These are phyloP conservation scores for Neoboletus subvelutipes DNA, from an alignment of 768 basidiomycete genomes.

Conservation along the genomic window DNA sequence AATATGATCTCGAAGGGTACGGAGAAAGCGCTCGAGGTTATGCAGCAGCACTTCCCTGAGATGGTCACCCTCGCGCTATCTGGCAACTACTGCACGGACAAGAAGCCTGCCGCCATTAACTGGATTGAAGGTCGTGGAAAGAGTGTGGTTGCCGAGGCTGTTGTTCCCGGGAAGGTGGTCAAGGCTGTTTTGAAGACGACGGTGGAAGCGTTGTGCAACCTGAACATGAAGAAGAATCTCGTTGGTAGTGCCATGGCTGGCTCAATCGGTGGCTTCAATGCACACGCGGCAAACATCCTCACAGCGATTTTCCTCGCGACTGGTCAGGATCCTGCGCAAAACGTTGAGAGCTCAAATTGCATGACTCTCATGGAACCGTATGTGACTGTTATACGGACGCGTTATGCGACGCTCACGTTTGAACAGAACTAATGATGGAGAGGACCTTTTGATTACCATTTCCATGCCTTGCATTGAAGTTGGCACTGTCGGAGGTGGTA, in stretches of 20 bases:
- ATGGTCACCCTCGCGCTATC: conserved; percentile 90
- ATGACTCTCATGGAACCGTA: conserved; percentile 99
- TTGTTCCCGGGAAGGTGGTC: conserved; percentile 86
- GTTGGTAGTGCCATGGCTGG: conserved; percentile 98
- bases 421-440: conserved; percentile 75
- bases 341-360: conserved; percentile 97
- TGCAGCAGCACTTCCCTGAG: conserved; percentile 79
- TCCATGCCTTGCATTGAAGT: conserved; percentile 99
- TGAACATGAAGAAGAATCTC: conserved; percentile 97
- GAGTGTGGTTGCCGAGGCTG: conserved; percentile 94
- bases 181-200: conserved; percentile 94
- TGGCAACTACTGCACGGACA: conserved; percentile 99
- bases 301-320: conserved; percentile 95
- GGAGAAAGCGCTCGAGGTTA: conserved; percentile 85
- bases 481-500: conserved; percentile 96
- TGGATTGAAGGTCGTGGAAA: conserved; percentile 99
- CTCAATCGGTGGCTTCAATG: conserved; percentile 96
- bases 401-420: conserved; percentile 7
- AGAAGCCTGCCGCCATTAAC: conserved; percentile 99
- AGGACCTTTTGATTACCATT: conserved; percentile 89
- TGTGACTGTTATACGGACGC: conserved; percentile 30
- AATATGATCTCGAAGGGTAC: conserved; percentile 99
- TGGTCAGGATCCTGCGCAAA: conserved; percentile 98
- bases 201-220: conserved; percentile 80
- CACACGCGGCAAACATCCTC: conserved; percentile 96